A percentile compares a stretch with the other conserved stretches of the same genome.
These are phyloP conservation scores for Harringtonia lauricola DNA, from an alignment of 2,329 filamentous ascomycete species.

Conservation along the genomic window DNA sequence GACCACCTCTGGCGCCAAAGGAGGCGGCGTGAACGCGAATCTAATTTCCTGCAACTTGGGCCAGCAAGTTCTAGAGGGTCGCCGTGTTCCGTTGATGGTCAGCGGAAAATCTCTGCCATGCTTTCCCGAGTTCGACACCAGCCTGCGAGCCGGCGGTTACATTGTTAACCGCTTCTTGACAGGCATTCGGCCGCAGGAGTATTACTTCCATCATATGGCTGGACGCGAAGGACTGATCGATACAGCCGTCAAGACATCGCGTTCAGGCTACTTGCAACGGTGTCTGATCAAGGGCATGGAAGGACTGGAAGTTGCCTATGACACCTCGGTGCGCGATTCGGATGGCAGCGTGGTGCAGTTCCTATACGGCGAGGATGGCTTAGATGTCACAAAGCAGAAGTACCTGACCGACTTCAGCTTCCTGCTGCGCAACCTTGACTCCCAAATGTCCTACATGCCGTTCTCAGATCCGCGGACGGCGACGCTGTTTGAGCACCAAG, in stretches of 20 bases:
- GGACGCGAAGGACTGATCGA: constrained; percentile 97
- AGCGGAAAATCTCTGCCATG: constrained; percentile 93
- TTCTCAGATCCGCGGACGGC: constrained; percentile 40
- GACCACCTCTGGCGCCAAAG: constrained; percentile 95
- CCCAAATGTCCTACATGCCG: constrained; percentile 65
- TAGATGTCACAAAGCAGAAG: constrained; percentile 89
- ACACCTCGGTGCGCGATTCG: constrained; percentile 85
- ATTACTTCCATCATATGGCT: constrained; percentile 99
- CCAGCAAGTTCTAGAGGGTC: constrained; percentile 90
- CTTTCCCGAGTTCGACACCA: constrained; percentile 84
- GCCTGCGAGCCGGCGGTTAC: constrained; percentile 83
- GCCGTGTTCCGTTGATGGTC: constrained; percentile 92
- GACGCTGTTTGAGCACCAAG: constrained; percentile 39
- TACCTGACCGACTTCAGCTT: constrained; percentile 88
- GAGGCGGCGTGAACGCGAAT: constrained; percentile 85
- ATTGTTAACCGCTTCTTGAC: constrained; percentile 96
- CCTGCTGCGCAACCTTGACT: constrained; percentile 73
- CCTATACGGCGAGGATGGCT: constrained; percentile 89
- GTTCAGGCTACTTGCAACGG: constrained; percentile 90
- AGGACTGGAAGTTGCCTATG: constrained; percentile 82
- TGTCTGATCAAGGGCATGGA: constrained; percentile 99
- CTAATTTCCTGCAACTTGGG: constrained; percentile 96
- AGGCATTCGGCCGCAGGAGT: constrained; percentile 92
- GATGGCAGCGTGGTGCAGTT: constrained; percentile 93
- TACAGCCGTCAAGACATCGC: constrained; percentile 95